A percentile compares a stretch with the other conserved stretches of the same genome.
Evolutionary conservation across 176 grass and related monocot genomes (phyloP).

Genomic region (Carex parvula): DNA sequence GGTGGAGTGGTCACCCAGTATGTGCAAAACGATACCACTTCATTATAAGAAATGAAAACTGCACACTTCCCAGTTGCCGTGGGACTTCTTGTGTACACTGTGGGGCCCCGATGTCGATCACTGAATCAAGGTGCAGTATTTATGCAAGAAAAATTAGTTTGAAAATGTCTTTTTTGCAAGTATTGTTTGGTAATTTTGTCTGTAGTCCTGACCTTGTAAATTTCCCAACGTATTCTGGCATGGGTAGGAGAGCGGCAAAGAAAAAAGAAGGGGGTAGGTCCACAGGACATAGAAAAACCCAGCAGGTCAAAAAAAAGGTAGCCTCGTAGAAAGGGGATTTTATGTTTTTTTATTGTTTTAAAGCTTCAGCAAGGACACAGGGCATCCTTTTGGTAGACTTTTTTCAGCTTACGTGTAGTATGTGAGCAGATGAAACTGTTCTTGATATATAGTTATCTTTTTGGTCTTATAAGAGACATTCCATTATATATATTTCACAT

Average conservation of each 20-base stretch:
- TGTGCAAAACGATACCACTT: constrained; percentile 97
- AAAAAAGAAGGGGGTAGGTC: neutral
- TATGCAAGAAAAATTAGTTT: neutral
- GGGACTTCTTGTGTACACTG: constrained; percentile 70
- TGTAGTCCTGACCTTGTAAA: neutral
- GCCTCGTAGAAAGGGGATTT: neutral
- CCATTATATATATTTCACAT: neutral
- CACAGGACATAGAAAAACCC: neutral
- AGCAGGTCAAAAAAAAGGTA: neutral
- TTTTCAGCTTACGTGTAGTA: too few species aligned
- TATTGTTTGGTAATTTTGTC: neutral
- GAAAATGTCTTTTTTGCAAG: neutral
- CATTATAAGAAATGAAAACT: constrained; percentile 79
- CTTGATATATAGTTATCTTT: neutral
- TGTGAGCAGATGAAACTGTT: too few species aligned
- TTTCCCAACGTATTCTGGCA: neutral
- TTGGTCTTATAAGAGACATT: neutral
- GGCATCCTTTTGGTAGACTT: neutral
- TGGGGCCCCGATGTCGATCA: constrained; percentile 45
- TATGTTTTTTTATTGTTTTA: neutral
- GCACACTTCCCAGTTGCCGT: constrained; percentile 35
- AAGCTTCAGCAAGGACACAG: neutral
- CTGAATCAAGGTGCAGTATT: constrained; percentile 72
- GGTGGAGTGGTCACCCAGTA: constrained; percentile 91
- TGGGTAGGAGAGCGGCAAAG: neutral